These are phyloP conservation scores for Pleurotus salmoneostramineus DNA, from an alignment of 768 basidiomycete species.

Conservation along the genomic window DNA sequence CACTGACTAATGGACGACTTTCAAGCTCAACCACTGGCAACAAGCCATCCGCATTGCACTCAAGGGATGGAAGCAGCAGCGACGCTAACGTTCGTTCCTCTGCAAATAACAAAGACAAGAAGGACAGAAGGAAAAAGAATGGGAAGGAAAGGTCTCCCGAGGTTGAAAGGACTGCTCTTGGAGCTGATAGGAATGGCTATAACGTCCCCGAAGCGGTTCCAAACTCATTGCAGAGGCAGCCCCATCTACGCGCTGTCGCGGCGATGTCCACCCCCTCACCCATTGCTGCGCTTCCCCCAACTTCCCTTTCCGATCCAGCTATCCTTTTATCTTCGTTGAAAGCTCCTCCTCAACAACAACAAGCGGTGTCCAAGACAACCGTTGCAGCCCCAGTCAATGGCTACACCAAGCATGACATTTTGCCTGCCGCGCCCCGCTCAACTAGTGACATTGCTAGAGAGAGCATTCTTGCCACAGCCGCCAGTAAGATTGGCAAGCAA, in stretches of 20 bases:
- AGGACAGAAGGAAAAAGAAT: slow-evolving; percentile 20
- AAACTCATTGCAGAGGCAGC: slow-evolving; percentile 1
- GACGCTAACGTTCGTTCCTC: not conserved
- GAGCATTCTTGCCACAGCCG: slow-evolving; percentile 20
- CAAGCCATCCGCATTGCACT: not conserved
- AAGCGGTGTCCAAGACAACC: not conserved
- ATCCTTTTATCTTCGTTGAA: not conserved
- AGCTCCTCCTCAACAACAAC: not conserved
- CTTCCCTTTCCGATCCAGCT: not conserved
- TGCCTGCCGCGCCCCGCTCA: not conserved
- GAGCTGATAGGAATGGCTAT: not conserved
- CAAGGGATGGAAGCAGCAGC: not conserved
- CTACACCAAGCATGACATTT: not conserved
- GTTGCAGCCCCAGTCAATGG: not conserved
- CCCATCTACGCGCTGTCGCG: not conserved
- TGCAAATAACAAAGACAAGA: slow-evolving; percentile 18
- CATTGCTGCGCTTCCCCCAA: slow-evolving; percentile 1
- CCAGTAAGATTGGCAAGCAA: not conserved
- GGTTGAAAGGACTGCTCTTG: not conserved
- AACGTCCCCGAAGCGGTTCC: not conserved
- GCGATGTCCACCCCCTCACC: slow-evolving; percentile 8
- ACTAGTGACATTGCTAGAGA: slow-evolving; percentile 22
- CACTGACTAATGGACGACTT: not conserved
- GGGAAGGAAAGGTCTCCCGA: slow-evolving; percentile 18
- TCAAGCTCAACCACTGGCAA: not conserved